Base-by-base conservation (phyloP, 495 filamentous ascomycete species). In the Lasiosphaeria hispida region DNA sequence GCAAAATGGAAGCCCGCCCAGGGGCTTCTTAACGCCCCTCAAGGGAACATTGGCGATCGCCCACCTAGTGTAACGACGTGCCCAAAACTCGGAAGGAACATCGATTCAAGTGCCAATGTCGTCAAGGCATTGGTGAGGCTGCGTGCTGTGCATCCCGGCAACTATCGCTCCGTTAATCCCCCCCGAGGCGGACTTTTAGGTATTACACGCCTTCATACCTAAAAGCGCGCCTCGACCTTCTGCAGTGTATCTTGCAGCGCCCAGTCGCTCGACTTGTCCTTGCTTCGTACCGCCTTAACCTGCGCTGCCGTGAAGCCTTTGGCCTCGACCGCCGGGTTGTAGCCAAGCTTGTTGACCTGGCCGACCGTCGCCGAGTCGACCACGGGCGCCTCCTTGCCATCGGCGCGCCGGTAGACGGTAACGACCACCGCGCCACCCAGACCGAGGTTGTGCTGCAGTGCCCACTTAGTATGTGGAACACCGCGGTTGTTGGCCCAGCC, bases 401-500 rank as follows among this genome's bases (percentile, higher is more conserved):
- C 94, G 1, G 88, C 87, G n/a, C 93, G 81, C 73, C 85, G 85
- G 69, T 97, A 97, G 3, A 97, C 87, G 5, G 91, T 94, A 13
- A 93, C 88, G 0, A 98, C 92, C 2, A 85, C 91, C 2, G 93
- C 94, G 55, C 94, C 94, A 1, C 94, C 94, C 18, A 98, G 76
- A 0, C 94, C 94, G 3, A 98, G 76, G 66, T 98, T 98, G 71
- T 98, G 94, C 76, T 97, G 94, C 72, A 98, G 71, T 43, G 89
- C 88, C 41, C 80, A 84, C 47, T 71, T 80, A 0, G 91, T 90
- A 13, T 83, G 81, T 13, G 80, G 73, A 7, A 91, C 83, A 8
- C 84, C 73, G 23, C 94, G 80, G 74, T 98, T 97, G 66, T 92
- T 96, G 10, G 93, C 94, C 94, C 94, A 97, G 3, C 94, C 94